Evolutionary conservation across 2,329 filamentous ascomycete genomes (phyloP).

Genomic region (Cryphonectria nitschkei): DNA sequence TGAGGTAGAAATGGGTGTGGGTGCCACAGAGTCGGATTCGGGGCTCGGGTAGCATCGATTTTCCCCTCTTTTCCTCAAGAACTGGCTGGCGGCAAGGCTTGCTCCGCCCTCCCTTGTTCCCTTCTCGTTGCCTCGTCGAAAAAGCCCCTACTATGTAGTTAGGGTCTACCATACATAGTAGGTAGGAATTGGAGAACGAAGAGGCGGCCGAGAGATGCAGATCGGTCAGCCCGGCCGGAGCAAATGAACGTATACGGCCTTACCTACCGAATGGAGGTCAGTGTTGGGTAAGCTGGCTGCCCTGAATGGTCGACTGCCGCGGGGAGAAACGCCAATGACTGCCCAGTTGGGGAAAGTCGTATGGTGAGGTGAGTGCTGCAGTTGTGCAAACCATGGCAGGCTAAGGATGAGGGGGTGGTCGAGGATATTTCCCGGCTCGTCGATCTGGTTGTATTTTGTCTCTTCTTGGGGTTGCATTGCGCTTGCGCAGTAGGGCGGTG

Average conservation of each 20-base stretch:
- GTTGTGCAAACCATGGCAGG: not conserved
- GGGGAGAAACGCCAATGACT: not conserved
- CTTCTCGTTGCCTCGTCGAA: no score
- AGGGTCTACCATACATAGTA: not conserved
- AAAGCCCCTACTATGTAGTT: no score
- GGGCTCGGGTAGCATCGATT: not conserved
- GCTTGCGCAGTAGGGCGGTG: not conserved
- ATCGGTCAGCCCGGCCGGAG: conserved; percentile 2
- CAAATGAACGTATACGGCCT: not conserved
- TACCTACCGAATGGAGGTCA: conserved; percentile 1
- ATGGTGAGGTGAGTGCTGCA: not conserved
- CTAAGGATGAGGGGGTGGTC: not conserved
- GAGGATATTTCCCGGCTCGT: not conserved
- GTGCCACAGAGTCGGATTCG: not conserved
- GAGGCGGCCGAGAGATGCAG: not conserved
- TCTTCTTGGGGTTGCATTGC: not conserved
- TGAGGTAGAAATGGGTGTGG: not conserved
- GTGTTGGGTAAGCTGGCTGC: not conserved
- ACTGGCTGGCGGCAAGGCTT: no score
- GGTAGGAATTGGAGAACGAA: not conserved
- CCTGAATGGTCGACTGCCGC: not conserved
- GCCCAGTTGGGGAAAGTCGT: not conserved
- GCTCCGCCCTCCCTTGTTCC: no score
- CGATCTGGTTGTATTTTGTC: not conserved
- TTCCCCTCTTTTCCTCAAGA: not conserved